phyloP scores from a whole-genome alignment of 208 protist genomes.

The Endotrypanum monterogeii region DNA sequence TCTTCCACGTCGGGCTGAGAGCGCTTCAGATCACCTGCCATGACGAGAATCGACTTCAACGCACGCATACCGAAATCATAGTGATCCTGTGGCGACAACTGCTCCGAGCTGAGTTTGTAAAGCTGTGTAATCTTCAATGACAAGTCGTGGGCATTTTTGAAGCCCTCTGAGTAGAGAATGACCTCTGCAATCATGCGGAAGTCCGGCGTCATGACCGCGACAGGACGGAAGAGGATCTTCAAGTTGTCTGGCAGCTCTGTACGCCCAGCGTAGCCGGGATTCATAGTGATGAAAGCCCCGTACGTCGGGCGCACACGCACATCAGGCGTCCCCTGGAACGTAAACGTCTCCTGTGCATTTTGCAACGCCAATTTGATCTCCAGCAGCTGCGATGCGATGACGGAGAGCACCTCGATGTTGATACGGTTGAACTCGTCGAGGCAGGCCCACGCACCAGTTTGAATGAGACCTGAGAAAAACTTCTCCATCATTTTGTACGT shows the following conservation, averaged over 20 bases:
- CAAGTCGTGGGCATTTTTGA: conserved; percentile 94
- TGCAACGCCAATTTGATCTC: conserved; percentile 96
- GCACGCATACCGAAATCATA: conserved; percentile 99
- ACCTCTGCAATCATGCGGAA: conserved; percentile 98
- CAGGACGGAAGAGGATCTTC: conserved; percentile 97
- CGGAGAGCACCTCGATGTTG: conserved; percentile 98
- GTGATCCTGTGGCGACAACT: conserved; percentile 97
- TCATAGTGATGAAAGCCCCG: conserved; percentile 99
- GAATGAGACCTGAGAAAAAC: conserved; percentile 97
- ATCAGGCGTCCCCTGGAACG: conserved; percentile 95
- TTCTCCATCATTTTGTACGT: conserved; percentile 99
- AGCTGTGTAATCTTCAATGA: conserved; percentile 98
- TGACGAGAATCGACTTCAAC: conserved; percentile 98
- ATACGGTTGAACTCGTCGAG: conserved; percentile 99
- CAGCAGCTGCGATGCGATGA: conserved; percentile 97
- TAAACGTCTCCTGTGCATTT: conserved; percentile 80
- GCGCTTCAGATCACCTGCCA: conserved; percentile 97
- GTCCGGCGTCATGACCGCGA: conserved; percentile 98
- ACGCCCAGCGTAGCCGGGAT: conserved; percentile 98
- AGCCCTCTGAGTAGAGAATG: conserved; percentile 98
- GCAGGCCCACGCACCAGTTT: conserved; percentile 98
- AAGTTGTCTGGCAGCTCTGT: conserved; percentile 99
- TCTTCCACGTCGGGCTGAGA: conserved; percentile 96
- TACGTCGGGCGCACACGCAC: conserved; percentile 95
- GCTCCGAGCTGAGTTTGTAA: conserved; percentile 98